Base-by-base conservation (phyloP, 78 protist genomes). In the Cavenderia fasciculata region DNA sequence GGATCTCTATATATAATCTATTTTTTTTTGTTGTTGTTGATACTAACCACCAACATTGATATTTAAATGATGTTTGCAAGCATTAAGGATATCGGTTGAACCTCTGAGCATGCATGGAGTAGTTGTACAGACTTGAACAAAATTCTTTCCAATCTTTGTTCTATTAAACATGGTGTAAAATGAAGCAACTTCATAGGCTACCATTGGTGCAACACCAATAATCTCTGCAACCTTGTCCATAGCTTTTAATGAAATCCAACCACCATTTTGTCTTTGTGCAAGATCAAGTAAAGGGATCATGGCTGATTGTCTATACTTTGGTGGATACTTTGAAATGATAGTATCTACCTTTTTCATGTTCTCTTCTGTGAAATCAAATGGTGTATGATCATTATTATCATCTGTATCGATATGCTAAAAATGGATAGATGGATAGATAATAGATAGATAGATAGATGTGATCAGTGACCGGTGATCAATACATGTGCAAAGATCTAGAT, bases 41-140 rank as follows among this genome's bases (percentile, higher is more conserved):
- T 57, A 63, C 72, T 21, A 38, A 63, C 72, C 90, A 69, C 90
- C 90, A 4, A 82, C 90, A 41, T 29, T 70, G 44, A 82, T 68
- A 31, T 52, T 52, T 11, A 82, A 68, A 56, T 82, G 77, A 36
- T 54, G 16, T 75, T 40, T 78, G 86, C 71, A 38, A 12, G 90
- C 91, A 19, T 86, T 47, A 8, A 95, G 25, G 31, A 97, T 62
- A 12, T 91, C 95, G 16, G 92, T 74, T n/a, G 91, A 68, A 18
- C 98, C 99, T 44, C 97, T 40, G 7, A 98, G 59, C 99, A 95
- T 94, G 97, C 99, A 98, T 31, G 99, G 99, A 3, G 99, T 95
- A 27, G 99, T 97, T 31, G 97, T 94, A 90, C 99, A 97, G 51
- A 97, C 97, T 70, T 94, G 95, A 29, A 92, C 92, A 68, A 78